A percentile compares a stretch with the other conserved stretches of the same genome.
These are phyloP conservation scores for Purpureocillium takamizusanense DNA, from an alignment of 2,329 filamentous ascomycete genomes.

Conservation along the genomic window DNA sequence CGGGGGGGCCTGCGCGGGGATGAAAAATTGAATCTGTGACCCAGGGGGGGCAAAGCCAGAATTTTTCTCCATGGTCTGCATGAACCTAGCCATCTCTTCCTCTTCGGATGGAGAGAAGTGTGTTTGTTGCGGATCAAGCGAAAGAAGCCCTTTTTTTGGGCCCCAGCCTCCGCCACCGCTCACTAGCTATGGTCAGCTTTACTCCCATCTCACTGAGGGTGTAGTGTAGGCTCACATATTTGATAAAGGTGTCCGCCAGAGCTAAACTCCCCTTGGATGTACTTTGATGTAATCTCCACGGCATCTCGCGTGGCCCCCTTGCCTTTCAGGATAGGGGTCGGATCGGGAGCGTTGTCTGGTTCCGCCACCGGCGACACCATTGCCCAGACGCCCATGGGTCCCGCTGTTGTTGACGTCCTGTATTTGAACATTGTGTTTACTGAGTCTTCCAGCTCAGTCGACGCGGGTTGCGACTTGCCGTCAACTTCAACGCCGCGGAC, in stretches of 20 bases:
- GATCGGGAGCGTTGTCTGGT: constrained; percentile 5
- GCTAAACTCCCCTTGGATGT: constrained; percentile 25
- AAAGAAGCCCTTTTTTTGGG: constrained; percentile 66
- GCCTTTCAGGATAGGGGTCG: constrained; percentile 2
- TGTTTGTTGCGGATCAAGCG: constrained; percentile 61
- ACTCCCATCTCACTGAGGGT: not conserved
- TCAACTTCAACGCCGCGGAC: constrained; percentile 51
- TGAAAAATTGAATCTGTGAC: constrained; percentile 59
- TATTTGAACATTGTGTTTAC: constrained; percentile 50
- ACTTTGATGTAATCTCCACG: constrained; percentile 13
- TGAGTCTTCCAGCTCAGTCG: constrained; percentile 58
- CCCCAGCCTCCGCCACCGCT: constrained; percentile 84
- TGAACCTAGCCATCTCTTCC: constrained; percentile 44
- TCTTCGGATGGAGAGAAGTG: constrained; percentile 37
- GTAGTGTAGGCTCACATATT: constrained; percentile 18
- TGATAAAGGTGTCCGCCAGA: constrained; percentile 36
- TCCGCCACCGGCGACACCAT: constrained; percentile 43
- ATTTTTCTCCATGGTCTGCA: constrained; percentile 34
- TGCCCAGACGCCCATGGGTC: constrained; percentile 63
- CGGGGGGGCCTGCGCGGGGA: constrained; percentile 22
- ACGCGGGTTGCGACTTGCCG: constrained; percentile 48
- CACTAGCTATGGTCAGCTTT: constrained; percentile 30
- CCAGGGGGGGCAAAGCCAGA: constrained; percentile 51
- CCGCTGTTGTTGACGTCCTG: constrained; percentile 17
- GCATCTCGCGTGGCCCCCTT: constrained; percentile 8